Evolutionary conservation across 176 grass and related monocot genomes (phyloP), one percentile per base, ranked within the genome.

Genomic region (Oryza punctata): DNA sequence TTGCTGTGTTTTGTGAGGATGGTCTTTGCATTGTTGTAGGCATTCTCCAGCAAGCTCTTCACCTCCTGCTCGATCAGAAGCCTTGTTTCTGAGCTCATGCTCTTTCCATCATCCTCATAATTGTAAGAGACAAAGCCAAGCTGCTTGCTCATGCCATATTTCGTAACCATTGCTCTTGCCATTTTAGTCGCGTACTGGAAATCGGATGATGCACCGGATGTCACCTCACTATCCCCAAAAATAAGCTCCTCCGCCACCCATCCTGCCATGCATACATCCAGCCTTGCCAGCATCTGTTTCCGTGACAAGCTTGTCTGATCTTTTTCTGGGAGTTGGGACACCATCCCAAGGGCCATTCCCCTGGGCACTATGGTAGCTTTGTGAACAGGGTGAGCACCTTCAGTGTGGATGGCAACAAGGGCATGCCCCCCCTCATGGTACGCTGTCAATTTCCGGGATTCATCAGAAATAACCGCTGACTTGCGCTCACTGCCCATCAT

Each of bases 361-460:
- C 97, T 87, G 15, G 97, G 97, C 46, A 99, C 88, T 18, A 99
- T 96, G 75, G 97, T 99, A 47, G 93, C 97, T 73, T 99, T 99
- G 78, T 99, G 97, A 12, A 99, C 97, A 29, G 89, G 74, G 47
- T 83, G 88, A 79, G 97, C 93, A 37, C 89, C 97, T 33, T 96
- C 91, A 6, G 97, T 94, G 84, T 96, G 97, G 78, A 96, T 90
- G 38, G 93, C 91, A 70, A 99, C 97, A 72, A 99, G 92, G 82
- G 97, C 93, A 87, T 99, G 97, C 30, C 97, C 97, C 54, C 93
- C 93, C 75, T 99, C 97, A 73, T 99, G 97, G 78, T 94, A 99
- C 4, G 97, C 97, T 8, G 93, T 96, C 78, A 99, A 69, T 59
- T 87, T 96, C 71, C 88, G 86, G 83, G 77, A 78, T 86, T 96